Percentiles rank a stretch among this genome's conserved stretches.
Evolutionary conservation across 176 grass and related monocot species (phyloP).

Genomic region (Neostapfia colusana): DNA sequence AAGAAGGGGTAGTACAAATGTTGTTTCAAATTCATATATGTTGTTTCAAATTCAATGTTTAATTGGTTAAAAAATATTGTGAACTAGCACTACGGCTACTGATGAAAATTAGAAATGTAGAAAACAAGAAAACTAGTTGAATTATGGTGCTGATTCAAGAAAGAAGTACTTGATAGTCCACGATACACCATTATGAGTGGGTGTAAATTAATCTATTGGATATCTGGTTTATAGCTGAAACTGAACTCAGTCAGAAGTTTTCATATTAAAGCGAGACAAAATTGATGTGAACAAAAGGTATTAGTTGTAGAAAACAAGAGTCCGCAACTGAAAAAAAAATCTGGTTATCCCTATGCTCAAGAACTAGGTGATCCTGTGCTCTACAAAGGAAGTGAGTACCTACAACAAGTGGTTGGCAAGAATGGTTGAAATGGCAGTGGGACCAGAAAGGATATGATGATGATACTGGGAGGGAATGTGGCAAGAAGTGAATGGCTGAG

Average conservation of each 20-base stretch:
- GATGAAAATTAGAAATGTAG: neutral
- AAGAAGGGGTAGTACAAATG: conserved; percentile 10
- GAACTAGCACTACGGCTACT: neutral
- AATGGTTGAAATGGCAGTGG: too few relatives aligned
- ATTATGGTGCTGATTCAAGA: conserved; percentile 1
- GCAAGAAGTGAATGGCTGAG: too few relatives aligned
- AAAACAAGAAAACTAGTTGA: conserved; percentile 21
- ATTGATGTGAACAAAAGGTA: neutral
- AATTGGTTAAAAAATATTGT: neutral
- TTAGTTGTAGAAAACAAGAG: conserved; percentile 9
- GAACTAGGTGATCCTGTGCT: too few relatives aligned
- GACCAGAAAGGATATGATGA: too few relatives aligned
- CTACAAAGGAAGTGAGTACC: too few relatives aligned
- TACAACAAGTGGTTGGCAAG: too few relatives aligned
- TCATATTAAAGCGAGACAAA: neutral
- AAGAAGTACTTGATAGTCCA: neutral
- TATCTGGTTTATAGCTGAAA: conserved; percentile 3
- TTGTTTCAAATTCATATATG: conserved; percentile 18
- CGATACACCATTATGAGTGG: neutral
- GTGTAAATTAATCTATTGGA: neutral
- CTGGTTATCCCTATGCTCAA: neutral
- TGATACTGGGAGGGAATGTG: too few relatives aligned
- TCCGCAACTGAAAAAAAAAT: neutral
- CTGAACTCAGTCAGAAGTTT: neutral
- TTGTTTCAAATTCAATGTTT: conserved; percentile 11